Base-by-base conservation (phyloP, 495 filamentous ascomycete species). In the Trichoderma reesei region DNA sequence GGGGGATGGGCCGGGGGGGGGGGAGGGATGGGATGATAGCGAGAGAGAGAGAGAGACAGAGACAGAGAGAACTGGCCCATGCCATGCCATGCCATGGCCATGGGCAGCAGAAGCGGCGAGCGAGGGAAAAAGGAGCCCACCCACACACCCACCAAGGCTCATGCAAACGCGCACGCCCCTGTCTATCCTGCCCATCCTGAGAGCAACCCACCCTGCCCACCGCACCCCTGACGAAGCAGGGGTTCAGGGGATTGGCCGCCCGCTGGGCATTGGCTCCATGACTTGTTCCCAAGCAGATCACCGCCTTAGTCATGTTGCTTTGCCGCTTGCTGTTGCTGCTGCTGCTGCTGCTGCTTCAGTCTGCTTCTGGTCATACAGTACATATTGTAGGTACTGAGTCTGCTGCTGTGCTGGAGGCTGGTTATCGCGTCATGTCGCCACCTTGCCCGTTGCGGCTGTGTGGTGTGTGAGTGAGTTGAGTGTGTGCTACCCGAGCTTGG, bases 391-490 rank as follows among this genome's bases (percentile, higher is more conserved):
- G n/a, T n/a, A n/a, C n/a, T n/a, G n/a, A n/a, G n/a, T n/a, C n/a
- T n/a, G 20, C 16, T 34, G 42, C 10, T 9, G 51, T 56, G 51
- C 51, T 56, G 51, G 51, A 56, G 51, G 51, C 51, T 56, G 51
- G 51, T 56, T 56, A 56, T 56, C 51, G 51, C 51, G 51, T 56
- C 51, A 56, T 56, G 26, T 48, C 51, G 51, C 51, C 51, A 56
- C 51, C 34, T 56, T 56, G 51, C 51, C 51, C 20, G 44, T 48
- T 48, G 44, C 44, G 5, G 44, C 16, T 48, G 8, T n/a, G 16
- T 39, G 37, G 37, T 39, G 37, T 39, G 37, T 10, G n/a, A n/a
- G n/a, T n/a, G n/a, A n/a, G n/a, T n/a, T n/a, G n/a, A n/a, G n/a
- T n/a, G n/a, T n/a, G n/a, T n/a, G n/a, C n/a, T n/a, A n/a, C n/a